Base-by-base conservation (phyloP, 2,329 filamentous ascomycete genomes). In the Phaeophleospora eucalypticola region DNA sequence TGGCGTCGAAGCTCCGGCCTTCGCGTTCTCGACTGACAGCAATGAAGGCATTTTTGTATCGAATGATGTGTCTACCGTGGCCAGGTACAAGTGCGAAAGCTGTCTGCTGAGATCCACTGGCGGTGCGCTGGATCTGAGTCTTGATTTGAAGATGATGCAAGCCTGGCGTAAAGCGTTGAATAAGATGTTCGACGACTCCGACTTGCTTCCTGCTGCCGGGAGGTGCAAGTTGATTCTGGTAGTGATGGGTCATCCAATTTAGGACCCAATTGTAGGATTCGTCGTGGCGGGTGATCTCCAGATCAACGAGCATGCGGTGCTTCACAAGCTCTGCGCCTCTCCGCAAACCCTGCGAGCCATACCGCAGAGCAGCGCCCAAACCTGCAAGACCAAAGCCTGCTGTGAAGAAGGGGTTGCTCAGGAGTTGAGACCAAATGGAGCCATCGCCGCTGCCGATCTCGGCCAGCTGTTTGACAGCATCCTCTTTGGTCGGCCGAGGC, bases 221-320 rank as follows among this genome's bases (percentile, higher is more conserved):
- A 61, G 36, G 57, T 81, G 76, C 57, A 19, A 65, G 61, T 42
- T 68, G 64, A 15, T 54, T 52, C 44, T 64, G 57, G 40, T 66
- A 65, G 42, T 67, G 62, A 24, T 88, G 79, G 4, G 89, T 90
- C 66, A 98, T 86, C 90, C 93, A 98, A 55, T 90, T 84, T 8
- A 98, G 77, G 35, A 98, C 82, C 91, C 90, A 97, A 34, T 83
- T 83, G 66, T 97, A 98, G 1, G 91, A 90, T 36, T 89, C 83
- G 70, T 98, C 93, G 61, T 91, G 87, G 64, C 89, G 87, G 67
- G 87, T 91, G 68, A 98, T 95, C 69, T 98, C 93, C 61, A 98
- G 83, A 61, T 96, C 89, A 60, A 97, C 88, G 21, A 98, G 82
- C 71, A 98, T 82, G 40, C 91, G 87, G 43, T 86, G 83, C 41